Base-by-base conservation (phyloP, 257 asterid genomes). In the Plantago ovata region DNA sequence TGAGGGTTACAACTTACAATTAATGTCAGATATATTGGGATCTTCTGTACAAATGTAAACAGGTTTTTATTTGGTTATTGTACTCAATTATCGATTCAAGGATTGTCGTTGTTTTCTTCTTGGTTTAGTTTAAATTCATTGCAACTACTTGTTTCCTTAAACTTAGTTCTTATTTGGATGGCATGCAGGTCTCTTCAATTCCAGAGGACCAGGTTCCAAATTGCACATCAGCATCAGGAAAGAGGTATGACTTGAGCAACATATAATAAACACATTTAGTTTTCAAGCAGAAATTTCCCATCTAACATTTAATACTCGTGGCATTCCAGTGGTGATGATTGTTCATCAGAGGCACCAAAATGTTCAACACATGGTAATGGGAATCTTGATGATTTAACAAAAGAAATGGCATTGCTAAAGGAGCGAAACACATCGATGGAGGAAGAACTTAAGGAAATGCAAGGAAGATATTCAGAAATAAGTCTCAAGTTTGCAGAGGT, bases 401-500 rank as follows among this genome's bases (percentile, higher is more conserved):
- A 63, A 7, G 85, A 89, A 70, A 65, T 75, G 77, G 67, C 62
- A 48, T 32, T 55, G 32, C 62, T 93, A 76, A 81, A 81, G 76
- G 82, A 79, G 78, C 77, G 60, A 69, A 89, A 86, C 74, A 62
- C 46, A 54, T 9, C 55, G 20, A 93, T 84, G 96, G 95, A 86
- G 64, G 81, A 40, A 23, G 99, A 93, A 56, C 72, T 89, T 63
- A 86, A 79, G 73, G 99, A 93, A 63, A 89, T 93, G 94, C 97
- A 93, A 71, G 95, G 77, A 68, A 83, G 99, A 78, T 93, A 93
- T 61, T 89, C 97, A 15, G 99, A 89, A 61, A 84, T 93, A 75
- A 93, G 99, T 76, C 94, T 93, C 54, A 93, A 83, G 72, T 93
- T 93, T 83, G 99, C 97, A 14, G 97, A 93, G 81, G 99, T 93